A percentile compares a stretch with the other conserved stretches of the same genome.
phyloP scores from a whole-genome alignment of 1,139 yeast species.

The Pichia sp. region DNA sequence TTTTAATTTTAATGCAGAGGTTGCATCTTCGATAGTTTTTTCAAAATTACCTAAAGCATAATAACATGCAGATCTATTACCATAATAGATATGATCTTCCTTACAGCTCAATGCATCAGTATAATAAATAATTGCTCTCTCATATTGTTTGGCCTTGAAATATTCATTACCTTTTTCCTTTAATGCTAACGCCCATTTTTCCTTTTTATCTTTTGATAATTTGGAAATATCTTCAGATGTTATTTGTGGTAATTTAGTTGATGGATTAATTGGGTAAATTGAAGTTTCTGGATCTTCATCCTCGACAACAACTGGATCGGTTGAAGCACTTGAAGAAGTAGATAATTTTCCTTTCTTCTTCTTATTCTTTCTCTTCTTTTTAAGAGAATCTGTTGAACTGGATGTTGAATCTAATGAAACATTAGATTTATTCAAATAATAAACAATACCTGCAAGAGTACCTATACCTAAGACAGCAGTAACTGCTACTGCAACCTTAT shows the following conservation, averaged over 20 bases:
- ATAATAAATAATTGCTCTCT: slow-evolving; percentile 71
- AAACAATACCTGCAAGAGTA: slow-evolving; percentile 56
- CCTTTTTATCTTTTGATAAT: slow-evolving; percentile 50
- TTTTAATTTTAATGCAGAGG: slow-evolving; percentile 75
- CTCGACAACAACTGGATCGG: slow-evolving; percentile 13
- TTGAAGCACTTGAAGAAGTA: slow-evolving; percentile 15
- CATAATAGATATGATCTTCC: slow-evolving; percentile 80
- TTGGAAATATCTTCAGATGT: slow-evolving; percentile 40
- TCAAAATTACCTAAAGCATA: slow-evolving; percentile 73
- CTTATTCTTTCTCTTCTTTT: slow-evolving; percentile 39
- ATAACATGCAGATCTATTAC: slow-evolving; percentile 94
- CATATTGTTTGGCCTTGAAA: slow-evolving; percentile 54
- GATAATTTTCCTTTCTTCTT: slow-evolving; percentile 36
- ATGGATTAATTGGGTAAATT: slow-evolving; percentile 39
- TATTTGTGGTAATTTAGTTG: slow-evolving; percentile 52
- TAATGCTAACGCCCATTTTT: slow-evolving; percentile 66
- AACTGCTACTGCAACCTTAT: slow-evolving; percentile 52
- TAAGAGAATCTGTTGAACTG: slow-evolving; percentile 13
- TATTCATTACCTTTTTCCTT: slow-evolving; percentile 86
- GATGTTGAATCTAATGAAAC: slow-evolving; percentile 15
- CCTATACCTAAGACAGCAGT: slow-evolving; percentile 59
- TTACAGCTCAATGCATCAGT: slow-evolving; percentile 68
- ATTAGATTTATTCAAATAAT: slow-evolving; percentile 36
- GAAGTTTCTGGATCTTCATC: slow-evolving; percentile 16
- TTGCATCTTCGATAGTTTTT: slow-evolving; percentile 80